phyloP scores from a whole-genome alignment of 2,329 filamentous ascomycete genomes.

The Dactylellina drechsleri region DNA sequence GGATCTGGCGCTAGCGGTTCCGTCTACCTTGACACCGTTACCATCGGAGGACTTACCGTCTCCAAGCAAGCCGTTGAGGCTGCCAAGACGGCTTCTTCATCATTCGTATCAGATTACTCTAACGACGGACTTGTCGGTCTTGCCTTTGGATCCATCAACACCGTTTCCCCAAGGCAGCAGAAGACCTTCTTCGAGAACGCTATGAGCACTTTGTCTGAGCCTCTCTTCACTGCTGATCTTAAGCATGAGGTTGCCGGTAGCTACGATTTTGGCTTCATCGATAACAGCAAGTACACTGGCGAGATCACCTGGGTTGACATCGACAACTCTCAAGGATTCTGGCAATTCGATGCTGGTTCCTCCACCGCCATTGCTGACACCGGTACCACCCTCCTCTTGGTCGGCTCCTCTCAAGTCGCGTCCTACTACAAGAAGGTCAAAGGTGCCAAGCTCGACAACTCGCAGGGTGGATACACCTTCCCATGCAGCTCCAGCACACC shows the following conservation, averaged over 20 bases:
- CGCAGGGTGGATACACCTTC: slow-evolving; percentile 69
- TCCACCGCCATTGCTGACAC: slow-evolving; percentile 73
- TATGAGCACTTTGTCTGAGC: slow-evolving; percentile 59
- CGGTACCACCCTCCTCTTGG: slow-evolving; percentile 74
- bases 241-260: slow-evolving; percentile 65
- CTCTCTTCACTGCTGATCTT: slow-evolving; percentile 62
- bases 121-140: slow-evolving; percentile 75
- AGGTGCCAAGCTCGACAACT: slow-evolving; percentile 65
- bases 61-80: slow-evolving; percentile 73
- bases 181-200: slow-evolving; percentile 81
- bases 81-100: slow-evolving; percentile 68
- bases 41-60: slow-evolving; percentile 70
- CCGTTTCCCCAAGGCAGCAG: slow-evolving; percentile 70
- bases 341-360: slow-evolving; percentile 67
- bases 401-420: slow-evolving; percentile 67
- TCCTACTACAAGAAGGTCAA: slow-evolving; percentile 71
- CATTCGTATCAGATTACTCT: slow-evolving; percentile 60
- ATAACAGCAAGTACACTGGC: slow-evolving; percentile 68
- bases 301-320: slow-evolving; percentile 66
- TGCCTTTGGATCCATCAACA: slow-evolving; percentile 72
- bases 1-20: slow-evolving; percentile 71
- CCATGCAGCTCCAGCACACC: slow-evolving; percentile 67
- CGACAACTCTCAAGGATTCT: slow-evolving; percentile 67
- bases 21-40: slow-evolving; percentile 74
- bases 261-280: slow-evolving; percentile 70